A percentile compares a stretch with the other conserved stretches of the same genome.
Conservation (phyloP, 2,329 filamentous ascomycete genomes). For the Xylaria sp. region DNA sequence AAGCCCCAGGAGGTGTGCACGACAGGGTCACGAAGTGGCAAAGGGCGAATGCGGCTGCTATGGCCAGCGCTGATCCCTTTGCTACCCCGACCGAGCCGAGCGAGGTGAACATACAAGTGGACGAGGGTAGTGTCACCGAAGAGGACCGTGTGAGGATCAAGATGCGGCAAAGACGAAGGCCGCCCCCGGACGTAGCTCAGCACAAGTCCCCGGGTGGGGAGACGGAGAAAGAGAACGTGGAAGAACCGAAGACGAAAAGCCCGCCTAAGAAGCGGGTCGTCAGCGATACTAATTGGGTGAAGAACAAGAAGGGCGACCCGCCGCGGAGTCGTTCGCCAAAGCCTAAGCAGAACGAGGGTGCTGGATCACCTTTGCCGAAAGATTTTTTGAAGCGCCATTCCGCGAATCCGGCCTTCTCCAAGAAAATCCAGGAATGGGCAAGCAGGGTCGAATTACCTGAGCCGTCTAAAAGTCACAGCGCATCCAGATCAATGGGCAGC, state of each 20-base stretch:
- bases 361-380: constrained; percentile 55
- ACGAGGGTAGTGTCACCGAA: constrained; percentile 64
- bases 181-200: constrained; percentile 36
- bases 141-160: constrained; percentile 63
- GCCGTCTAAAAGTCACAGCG: constrained; percentile 41
- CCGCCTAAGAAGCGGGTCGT: constrained; percentile 90
- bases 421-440: constrained; percentile 66
- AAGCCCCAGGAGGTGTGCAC: constrained; percentile 68
- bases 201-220: constrained; percentile 35
- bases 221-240: constrained; percentile 38
- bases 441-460: constrained; percentile 55
- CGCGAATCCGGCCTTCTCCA: constrained; percentile 58
- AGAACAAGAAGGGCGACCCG: constrained; percentile 55
- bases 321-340: constrained; percentile 46
- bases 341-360: constrained; percentile 36
- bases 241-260: constrained; percentile 49
- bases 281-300: constrained; percentile 89
- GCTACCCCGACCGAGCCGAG: constrained; percentile 60
- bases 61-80: constrained; percentile 54
- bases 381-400: constrained; percentile 58
- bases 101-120: constrained; percentile 62
- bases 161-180: constrained; percentile 49
- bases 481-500: constrained; percentile 42
- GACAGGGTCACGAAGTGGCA: constrained; percentile 87
- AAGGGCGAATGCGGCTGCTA: constrained; percentile 70